A percentile compares a stretch with the other conserved stretches of the same genome.
phyloP scores from a whole-genome alignment of 768 basidiomycete genomes.

The Agrocybe chaxingu region DNA sequence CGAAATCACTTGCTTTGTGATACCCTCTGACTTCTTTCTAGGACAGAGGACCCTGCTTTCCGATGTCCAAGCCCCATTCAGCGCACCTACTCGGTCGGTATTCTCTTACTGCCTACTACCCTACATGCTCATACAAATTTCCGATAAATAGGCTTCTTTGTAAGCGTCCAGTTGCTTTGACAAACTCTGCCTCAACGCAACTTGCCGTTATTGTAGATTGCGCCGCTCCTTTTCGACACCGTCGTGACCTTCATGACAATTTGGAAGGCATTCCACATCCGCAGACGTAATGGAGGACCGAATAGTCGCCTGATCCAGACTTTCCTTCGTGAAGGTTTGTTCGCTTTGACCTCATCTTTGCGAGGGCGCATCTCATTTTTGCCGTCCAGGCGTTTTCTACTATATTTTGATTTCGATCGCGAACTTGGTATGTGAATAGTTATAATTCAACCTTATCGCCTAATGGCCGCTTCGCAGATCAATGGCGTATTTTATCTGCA shows the following conservation, averaged over 20 bases:
- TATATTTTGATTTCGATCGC: slow-evolving; percentile 85
- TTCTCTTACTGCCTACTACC: not conserved
- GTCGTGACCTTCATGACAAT: slow-evolving; percentile 80
- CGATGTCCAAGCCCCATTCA: slow-evolving; percentile 79
- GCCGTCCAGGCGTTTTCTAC: slow-evolving; percentile 66
- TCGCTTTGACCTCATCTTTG: not conserved
- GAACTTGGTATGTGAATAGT: slow-evolving; percentile 49
- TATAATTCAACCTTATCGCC: not conserved
- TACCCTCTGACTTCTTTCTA: slow-evolving; percentile 12
- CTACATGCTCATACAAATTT: slow-evolving; percentile 10
- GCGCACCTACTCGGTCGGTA: slow-evolving; percentile 72
- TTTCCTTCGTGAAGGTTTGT: slow-evolving; percentile 74
- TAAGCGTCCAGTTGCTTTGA: slow-evolving; percentile 25
- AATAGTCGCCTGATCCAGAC: slow-evolving; percentile 81
- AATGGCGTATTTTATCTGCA: slow-evolving; percentile 88
- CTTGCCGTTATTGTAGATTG: slow-evolving; percentile 47
- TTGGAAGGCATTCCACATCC: slow-evolving; percentile 74
- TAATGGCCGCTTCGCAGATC: slow-evolving; percentile 34
- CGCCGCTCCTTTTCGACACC: slow-evolving; percentile 78
- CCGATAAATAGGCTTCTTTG: slow-evolving; percentile 47
- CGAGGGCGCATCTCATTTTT: not conserved
- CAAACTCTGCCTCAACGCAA: not conserved
- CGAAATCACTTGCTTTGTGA: not conserved
- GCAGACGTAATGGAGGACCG: slow-evolving; percentile 69
- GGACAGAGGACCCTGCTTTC: slow-evolving; percentile 70